Evolutionary conservation across 2,329 filamentous ascomycete species (phyloP).

Genomic region (Talaromyces pinophilus): DNA sequence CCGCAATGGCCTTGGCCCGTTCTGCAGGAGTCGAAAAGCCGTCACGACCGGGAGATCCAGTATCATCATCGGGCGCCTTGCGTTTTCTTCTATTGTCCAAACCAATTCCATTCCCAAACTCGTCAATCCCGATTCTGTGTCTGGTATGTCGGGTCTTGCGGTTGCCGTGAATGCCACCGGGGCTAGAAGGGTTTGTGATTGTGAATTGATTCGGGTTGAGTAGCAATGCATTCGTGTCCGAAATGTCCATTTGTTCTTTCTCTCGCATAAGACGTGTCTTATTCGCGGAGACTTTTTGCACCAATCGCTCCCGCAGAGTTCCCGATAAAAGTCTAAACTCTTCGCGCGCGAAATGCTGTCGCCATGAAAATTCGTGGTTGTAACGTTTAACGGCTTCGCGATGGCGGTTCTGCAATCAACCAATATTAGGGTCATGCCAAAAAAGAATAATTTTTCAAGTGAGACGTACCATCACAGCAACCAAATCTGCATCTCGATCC

Average conservation of each 20-base stretch:
- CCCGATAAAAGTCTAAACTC: constrained; percentile 61
- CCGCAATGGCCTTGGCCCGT: constrained; percentile 56
- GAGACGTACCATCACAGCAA: constrained; percentile 71
- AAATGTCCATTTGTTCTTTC: constrained; percentile 67
- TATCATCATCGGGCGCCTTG: constrained; percentile 57
- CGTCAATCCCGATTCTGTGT: constrained; percentile 58
- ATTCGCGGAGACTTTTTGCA: constrained; percentile 59
- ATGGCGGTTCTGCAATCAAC: constrained; percentile 55
- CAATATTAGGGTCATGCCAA: background rate
- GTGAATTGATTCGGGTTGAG: constrained; percentile 67
- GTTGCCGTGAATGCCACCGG: constrained; percentile 60
- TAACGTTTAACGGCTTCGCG: constrained; percentile 58
- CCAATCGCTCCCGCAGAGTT: constrained; percentile 63
- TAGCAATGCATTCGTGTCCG: constrained; percentile 65
- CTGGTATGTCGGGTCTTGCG: constrained; percentile 65
- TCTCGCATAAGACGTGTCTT: constrained; percentile 61
- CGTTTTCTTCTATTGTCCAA: constrained; percentile 60
- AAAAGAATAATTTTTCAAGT: background rate
- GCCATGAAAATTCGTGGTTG: constrained; percentile 59
- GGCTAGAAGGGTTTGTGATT: constrained; percentile 64
- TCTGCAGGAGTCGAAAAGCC: constrained; percentile 51
- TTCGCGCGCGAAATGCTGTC: constrained; percentile 62
- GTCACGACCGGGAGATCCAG: constrained; percentile 59
- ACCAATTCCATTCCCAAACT: constrained; percentile 50
- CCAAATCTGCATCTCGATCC: constrained; percentile 79